Conservation (phyloP, 2,329 filamentous ascomycete species). For the Phialophora tarda region DNA sequence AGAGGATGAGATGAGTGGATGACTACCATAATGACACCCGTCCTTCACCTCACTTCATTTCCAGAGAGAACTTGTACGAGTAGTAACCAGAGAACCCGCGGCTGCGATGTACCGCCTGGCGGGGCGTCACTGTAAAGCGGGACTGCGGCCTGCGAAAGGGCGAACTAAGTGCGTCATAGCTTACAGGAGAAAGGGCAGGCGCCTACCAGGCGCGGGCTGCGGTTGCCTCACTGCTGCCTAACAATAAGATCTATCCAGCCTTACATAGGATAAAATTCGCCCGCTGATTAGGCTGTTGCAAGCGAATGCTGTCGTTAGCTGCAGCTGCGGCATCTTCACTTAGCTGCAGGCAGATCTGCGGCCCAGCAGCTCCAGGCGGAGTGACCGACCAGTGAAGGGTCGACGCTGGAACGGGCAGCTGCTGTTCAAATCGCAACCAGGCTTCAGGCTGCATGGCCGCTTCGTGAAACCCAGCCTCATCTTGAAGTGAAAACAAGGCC, state of each 20-base stretch:
- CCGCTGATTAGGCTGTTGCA: conserved; percentile 1
- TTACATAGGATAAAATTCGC: neutral
- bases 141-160: neutral
- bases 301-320: neutral
- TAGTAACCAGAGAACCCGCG: neutral
- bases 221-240: neutral
- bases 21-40: neutral
- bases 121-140: neutral
- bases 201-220: neutral
- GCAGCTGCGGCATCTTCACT: conserved; percentile 2
- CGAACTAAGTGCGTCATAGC: neutral
- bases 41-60: neutral
- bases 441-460: conserved; percentile 3
- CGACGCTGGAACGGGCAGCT: neutral
- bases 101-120: neutral
- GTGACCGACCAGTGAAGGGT: conserved; percentile 7
- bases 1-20: neutral
- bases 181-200: neutral
- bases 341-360: conserved; percentile 20
- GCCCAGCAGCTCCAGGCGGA: conserved; percentile 1
- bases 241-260: neutral
- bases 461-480: conserved; percentile 35
- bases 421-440: conserved; percentile 1
- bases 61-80: neutral
- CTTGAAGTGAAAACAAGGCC: conserved; percentile 9